Base-by-base conservation (phyloP, 768 basidiomycete genomes). In the Xerocomus potaroensis region DNA sequence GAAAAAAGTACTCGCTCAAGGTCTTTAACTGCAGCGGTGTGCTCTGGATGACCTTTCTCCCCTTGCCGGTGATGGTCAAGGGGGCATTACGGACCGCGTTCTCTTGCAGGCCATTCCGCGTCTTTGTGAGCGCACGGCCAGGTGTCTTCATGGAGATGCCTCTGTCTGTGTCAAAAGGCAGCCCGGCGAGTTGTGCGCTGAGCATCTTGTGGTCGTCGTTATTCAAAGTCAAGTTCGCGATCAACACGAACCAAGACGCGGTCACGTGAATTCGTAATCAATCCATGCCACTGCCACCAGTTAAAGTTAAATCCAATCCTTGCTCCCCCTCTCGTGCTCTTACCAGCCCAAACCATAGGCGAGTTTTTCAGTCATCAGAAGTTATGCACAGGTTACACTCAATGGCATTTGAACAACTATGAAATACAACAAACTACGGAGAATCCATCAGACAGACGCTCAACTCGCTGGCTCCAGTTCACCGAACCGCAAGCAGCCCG, bases 381-480 rank as follows among this genome's bases (percentile, higher is more conserved):
- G n/a, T n/a, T n/a, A n/a, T n/a, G n/a, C n/a, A n/a, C n/a, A n/a
- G n/a, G n/a, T n/a, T n/a, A n/a, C n/a, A n/a, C n/a, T n/a, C n/a
- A n/a, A n/a, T n/a, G n/a, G n/a, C n/a, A n/a, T n/a, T n/a, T n/a
- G n/a, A n/a, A n/a, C n/a, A n/a, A n/a, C n/a, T n/a, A n/a, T n/a
- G n/a, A n/a, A n/a, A n/a, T n/a, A n/a, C n/a, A n/a, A n/a, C n/a
- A n/a, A n/a, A n/a, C n/a, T n/a, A n/a, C n/a, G n/a, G n/a, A n/a
- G n/a, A 69, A 79, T 75, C 76, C 77, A 79, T 79, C 77, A 79
- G 77, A 79, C 77, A 75, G 64, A 78, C 76, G 67, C 77, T 73
- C 74, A n/a, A 66, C 76, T 73, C 78, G 75, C 68, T 76, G 78
- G 67, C 64, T 66, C 66, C 38, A 41, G 8, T 45, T 43, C 51